Evolutionary conservation across 495 filamentous ascomycete species (phyloP), one percentile per base, ranked within the genome.

Genomic region (Halenospora varia): DNA sequence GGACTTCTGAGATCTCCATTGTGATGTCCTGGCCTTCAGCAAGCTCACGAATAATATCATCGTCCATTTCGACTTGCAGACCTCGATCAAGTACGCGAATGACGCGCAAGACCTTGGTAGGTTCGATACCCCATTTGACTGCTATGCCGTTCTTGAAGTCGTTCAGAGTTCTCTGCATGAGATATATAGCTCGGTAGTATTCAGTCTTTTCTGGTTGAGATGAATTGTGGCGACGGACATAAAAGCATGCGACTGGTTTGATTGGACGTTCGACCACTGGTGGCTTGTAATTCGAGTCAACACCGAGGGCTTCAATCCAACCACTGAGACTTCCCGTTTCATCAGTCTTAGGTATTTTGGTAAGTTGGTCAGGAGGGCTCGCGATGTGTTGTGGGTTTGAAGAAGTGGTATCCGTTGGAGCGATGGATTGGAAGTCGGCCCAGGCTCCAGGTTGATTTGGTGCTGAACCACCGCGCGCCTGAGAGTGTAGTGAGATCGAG

Each of bases 1-100:
- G 59, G 11, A 80, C 60, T 48, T 78, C 72, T 9, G 56, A 60
- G 26, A 83, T 65, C 54, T 81, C 77, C 47, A 83, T 70, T 1
- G 62, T 78, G 85, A 98, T 92, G 64, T 96, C 93, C 66, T 97
- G 90, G 8, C 92, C 91, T 72, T 98, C 94, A 0, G 85, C 78
- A 15, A 97, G 77, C 68, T 92, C 87, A n/a, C 81, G 81, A 18
- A 98, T 84, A 25, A 94, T 85, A 48, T 96, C 91, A 59, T 98
- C 89, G 68, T 98, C 94, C 52, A 97, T 78, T 68, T 92, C 84
- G 46, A 98, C 86, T 61, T 88, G 82, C 3, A 97, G 68, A 0
- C 92, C 90, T 55, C 82, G 81, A 20, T 80, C 71, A 22, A 88
- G 86, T 55, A 92, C 74, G 35, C 79, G 89, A 20, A 96, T 69